phyloP scores from a whole-genome alignment of 179 eudicot genomes.

The Beta lomatogona region DNA sequence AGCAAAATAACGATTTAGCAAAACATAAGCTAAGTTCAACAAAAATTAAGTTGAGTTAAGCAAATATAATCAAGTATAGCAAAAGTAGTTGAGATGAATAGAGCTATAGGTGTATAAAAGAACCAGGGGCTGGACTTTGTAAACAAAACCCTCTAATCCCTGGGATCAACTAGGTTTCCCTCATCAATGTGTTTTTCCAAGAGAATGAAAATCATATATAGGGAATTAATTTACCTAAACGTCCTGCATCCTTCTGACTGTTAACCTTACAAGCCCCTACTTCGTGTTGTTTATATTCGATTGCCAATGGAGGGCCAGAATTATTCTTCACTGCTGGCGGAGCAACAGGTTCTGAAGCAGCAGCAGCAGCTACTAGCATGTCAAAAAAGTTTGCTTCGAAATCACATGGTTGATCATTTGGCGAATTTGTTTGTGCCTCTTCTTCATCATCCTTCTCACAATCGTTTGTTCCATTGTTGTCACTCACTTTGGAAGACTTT shows the following conservation, averaged over 20 bases:
- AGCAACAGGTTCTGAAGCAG: background rate
- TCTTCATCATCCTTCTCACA: background rate
- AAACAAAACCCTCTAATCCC: background rate
- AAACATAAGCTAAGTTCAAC: no score
- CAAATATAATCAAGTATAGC: no score
- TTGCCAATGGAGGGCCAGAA: background rate
- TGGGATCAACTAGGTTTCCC: background rate
- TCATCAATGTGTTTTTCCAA: background rate
- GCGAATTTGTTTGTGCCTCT: background rate
- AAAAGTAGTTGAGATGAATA: no score
- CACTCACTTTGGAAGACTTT: background rate
- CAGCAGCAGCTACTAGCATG: background rate
- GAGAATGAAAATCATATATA: no score
- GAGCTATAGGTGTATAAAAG: no score
- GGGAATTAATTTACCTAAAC: background rate
- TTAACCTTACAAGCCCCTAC: background rate
- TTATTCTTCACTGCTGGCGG: background rate
- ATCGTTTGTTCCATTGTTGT: background rate
- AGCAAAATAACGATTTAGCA: no score
- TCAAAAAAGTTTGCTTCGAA: slow-evolving; percentile 3
- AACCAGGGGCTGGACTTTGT: background rate
- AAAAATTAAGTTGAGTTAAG: no score
- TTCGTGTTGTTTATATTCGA: background rate
- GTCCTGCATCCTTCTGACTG: background rate
- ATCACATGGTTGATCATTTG: background rate